Evolutionary conservation across 169 alveolate genomes (phyloP).

Genomic region (Plasmodium knowlesi): DNA sequence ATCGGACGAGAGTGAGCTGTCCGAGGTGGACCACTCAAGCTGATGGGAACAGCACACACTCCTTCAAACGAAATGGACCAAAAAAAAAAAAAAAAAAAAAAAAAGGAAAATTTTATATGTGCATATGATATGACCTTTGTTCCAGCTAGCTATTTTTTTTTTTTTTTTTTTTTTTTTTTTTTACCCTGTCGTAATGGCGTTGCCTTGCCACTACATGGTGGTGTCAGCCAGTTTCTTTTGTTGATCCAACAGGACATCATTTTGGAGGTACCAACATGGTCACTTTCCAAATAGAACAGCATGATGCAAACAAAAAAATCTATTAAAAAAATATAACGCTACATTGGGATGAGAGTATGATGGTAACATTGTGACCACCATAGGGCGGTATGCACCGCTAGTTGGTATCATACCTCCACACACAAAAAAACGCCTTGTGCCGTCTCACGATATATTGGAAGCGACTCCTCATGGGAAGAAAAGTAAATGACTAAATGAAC

Average conservation of each 20-base stretch:
- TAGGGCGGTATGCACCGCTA: neutral
- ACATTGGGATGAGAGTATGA: neutral
- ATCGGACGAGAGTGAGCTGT: slow-evolving; percentile 62
- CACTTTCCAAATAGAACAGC: neutral
- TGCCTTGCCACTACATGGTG: neutral
- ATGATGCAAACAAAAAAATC: neutral
- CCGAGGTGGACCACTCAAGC: slow-evolving; percentile 38
- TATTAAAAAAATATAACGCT: neutral
- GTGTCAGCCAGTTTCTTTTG: neutral
- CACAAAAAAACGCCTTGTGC: neutral
- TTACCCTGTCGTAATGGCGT: neutral
- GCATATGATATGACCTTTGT: neutral
- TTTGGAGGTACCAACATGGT: neutral
- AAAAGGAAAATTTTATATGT: neutral
- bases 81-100: slow-evolving; percentile 33
- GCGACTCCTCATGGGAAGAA: neutral
- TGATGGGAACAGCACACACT: neutral
- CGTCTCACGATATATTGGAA: neutral
- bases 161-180: neutral
- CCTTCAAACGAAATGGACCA: neutral
- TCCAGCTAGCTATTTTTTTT: neutral
- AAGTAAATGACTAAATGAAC: neutral
- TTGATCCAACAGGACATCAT: neutral
- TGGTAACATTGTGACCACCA: neutral
- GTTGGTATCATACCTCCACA: neutral